Evolutionary conservation across 257 asterid genomes (phyloP).

Genomic region (Solanum bulbocastanum): DNA sequence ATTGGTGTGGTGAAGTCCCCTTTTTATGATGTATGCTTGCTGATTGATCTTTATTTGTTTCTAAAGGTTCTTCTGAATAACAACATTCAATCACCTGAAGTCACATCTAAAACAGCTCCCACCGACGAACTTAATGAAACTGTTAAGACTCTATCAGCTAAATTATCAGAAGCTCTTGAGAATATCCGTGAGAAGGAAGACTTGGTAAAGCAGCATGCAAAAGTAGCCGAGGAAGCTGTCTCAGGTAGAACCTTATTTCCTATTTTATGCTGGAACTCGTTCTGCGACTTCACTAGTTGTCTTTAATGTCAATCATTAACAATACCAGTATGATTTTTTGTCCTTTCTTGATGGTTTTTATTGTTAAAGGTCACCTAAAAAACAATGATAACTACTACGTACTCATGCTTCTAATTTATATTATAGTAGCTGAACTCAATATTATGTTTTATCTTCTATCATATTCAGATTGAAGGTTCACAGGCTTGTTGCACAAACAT

Average conservation of each 20-base stretch:
- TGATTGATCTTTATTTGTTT: slow-evolving; percentile 4
- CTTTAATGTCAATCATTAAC: not conserved
- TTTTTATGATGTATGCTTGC: not conserved
- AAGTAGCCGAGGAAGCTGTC: slow-evolving; percentile 98
- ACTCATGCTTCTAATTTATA: not conserved
- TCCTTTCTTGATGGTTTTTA: not conserved
- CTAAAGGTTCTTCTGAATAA: slow-evolving; percentile 42
- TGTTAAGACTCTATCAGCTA: slow-evolving; percentile 41
- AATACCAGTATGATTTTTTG: not conserved
- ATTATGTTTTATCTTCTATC: not conserved
- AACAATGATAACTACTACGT: not conserved
- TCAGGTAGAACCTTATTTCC: slow-evolving; percentile 39
- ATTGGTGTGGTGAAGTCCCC: not conserved
- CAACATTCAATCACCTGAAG: slow-evolving; percentile 65
- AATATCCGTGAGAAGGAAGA: slow-evolving; percentile 67
- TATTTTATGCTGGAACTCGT: not conserved
- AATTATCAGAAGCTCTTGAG: slow-evolving; percentile 69
- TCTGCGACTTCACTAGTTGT: not conserved
- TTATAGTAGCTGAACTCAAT: not conserved
- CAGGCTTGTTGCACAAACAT: not conserved
- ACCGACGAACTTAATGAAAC: slow-evolving; percentile 33
- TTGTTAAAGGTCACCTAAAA: not conserved
- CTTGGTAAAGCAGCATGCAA: slow-evolving; percentile 79
- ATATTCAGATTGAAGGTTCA: not conserved
- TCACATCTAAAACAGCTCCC: slow-evolving; percentile 58